Evolutionary conservation across 108 stramenopile genomes (phyloP).

Genomic region (Aurantiochytrium sp.): DNA sequence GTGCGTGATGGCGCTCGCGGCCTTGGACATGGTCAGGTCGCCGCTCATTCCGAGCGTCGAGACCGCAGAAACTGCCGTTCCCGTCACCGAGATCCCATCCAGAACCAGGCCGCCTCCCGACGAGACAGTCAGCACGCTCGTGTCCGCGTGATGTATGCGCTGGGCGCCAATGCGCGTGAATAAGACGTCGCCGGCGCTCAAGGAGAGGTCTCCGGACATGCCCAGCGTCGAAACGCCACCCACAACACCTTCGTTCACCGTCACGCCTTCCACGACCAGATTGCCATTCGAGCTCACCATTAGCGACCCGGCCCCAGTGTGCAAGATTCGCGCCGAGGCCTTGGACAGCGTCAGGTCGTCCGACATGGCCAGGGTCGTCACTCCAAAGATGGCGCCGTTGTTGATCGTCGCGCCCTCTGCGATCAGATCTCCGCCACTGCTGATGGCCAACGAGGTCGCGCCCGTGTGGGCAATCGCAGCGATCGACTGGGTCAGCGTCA

Average conservation of each 20-base stretch:
- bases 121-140: neutral
- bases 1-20: neutral
- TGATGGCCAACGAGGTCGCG: neutral
- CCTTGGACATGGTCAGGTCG: neutral
- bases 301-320: neutral
- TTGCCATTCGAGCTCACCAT: neutral
- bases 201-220: neutral
- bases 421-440: neutral
- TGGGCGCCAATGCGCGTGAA: neutral
- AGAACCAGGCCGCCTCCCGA: neutral
- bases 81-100: neutral
- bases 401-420: neutral
- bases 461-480: neutral
- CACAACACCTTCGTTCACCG: neutral
- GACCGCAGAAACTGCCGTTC: neutral
- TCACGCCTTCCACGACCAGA: neutral
- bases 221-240: neutral
- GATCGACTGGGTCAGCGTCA: neutral
- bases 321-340: neutral
- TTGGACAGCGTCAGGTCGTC: neutral
- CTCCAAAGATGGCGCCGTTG: neutral
- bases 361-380: neutral
- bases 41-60: neutral
- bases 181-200: neutral
- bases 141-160: neutral